Conservation (phyloP, 257 asterid species). For the Primulina tabacum region DNA sequence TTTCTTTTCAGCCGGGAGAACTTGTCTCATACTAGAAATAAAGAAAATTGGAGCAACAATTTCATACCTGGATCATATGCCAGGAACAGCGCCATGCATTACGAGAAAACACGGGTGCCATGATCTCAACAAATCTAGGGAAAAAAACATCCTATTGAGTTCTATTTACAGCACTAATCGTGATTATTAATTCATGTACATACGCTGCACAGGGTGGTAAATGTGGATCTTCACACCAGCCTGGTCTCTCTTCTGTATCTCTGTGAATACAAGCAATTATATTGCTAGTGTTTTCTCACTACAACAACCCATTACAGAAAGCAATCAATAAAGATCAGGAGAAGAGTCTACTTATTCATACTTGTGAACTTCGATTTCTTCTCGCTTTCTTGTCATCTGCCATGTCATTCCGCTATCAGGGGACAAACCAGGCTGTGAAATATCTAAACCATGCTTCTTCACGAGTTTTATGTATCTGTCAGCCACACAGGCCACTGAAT, state of each 20-base stretch:
- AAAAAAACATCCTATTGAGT: background rate
- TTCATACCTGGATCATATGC: constrained; percentile 87
- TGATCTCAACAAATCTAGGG: constrained; percentile 92
- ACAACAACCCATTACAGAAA: background rate
- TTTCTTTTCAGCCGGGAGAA: background rate
- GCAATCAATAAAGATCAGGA: background rate
- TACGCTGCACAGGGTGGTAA: constrained; percentile 99
- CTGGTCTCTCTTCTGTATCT: constrained; percentile 82
- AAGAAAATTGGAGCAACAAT: constrained; percentile 8
- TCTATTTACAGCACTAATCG: background rate
- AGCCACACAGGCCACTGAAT: constrained; percentile 5
- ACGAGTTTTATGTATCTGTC: constrained; percentile 68
- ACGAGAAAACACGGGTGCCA: constrained; percentile 97
- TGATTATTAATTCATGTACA: constrained; percentile 23
- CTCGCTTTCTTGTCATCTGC: constrained; percentile 77
- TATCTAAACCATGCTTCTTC: constrained; percentile 73
- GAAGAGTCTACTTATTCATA: constrained; percentile 25
- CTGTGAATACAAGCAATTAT: constrained; percentile 33
- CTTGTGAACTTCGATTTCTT: constrained; percentile 87
- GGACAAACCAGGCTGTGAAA: constrained; percentile 91
- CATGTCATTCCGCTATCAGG: constrained; percentile 84
- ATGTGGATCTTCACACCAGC: constrained; percentile 87
- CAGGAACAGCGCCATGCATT: constrained; percentile 96
- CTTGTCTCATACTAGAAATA: background rate
- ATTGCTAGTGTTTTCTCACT: constrained; percentile 6